phyloP scores from a whole-genome alignment of 129 eudicot genomes.

The Arctium lappa region DNA sequence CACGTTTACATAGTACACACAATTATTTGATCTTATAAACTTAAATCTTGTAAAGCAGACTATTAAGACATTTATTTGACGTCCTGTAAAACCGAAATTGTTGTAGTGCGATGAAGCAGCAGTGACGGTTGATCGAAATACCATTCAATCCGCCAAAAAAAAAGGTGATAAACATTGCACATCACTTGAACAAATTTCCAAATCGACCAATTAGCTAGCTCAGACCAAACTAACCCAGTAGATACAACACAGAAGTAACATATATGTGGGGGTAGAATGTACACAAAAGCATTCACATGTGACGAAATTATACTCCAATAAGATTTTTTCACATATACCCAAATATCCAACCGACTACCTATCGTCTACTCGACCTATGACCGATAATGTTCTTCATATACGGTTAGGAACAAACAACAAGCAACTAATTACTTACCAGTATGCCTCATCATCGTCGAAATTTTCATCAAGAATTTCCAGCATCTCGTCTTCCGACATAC shows the following conservation, averaged over 20 bases:
- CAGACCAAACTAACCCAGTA: neutral
- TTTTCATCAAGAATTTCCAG: conserved; percentile 16
- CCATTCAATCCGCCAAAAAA: neutral
- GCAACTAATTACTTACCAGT: neutral
- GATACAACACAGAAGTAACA: neutral
- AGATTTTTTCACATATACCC: neutral
- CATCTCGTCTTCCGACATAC: conserved; percentile 25
- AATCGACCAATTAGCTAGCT: too few relatives aligned
- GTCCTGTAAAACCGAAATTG: neutral
- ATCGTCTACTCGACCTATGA: neutral
- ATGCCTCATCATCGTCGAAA: conserved; percentile 18
- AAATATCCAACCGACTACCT: neutral
- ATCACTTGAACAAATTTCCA: too few relatives aligned
- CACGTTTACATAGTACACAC: too few relatives aligned
- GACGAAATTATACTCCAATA: neutral
- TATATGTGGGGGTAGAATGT: neutral
- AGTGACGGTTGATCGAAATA: too few relatives aligned
- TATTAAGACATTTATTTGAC: neutral
- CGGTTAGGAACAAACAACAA: neutral
- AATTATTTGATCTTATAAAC: too few relatives aligned
- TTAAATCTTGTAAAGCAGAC: too few relatives aligned
- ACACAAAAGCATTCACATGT: neutral
- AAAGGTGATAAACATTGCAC: too few relatives aligned
- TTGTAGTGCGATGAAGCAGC: too few relatives aligned
- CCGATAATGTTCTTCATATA: neutral